Evolutionary conservation across 2,329 filamentous ascomycete species (phyloP), one percentile per base, ranked within the genome.

Genomic region (Colletotrichum filicis): DNA sequence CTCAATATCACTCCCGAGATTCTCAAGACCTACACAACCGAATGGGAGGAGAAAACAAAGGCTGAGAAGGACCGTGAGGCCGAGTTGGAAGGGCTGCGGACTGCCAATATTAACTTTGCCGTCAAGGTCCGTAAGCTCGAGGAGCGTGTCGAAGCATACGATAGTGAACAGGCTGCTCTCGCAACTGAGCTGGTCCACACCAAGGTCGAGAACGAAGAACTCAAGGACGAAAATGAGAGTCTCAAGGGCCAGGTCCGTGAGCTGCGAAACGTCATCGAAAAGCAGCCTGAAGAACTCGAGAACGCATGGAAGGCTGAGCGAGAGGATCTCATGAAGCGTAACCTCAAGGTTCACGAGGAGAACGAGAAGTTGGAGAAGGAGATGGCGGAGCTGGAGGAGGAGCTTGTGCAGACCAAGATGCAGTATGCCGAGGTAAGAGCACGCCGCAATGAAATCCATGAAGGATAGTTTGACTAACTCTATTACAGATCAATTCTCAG

Each of bases 41-140:
- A 99, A 80, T 99, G 95, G 95, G 95, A 97, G 80, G 96, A 98
- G 79, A 95, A 95, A 84, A 93, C 93, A 8, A 92, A 91, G n/a
- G 80, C 88, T 0, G 95, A 98, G 78, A 94, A 93, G 80, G 94
- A 95, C 73, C 91, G 94, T 2, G 95, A 98, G 80, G 87, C 89
- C 16, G 96, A 98, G 81, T 83, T 98, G 5, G 93, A 96, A 76
- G 86, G 88, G 11, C 87, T 98, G 74, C 92, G 91, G 76, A 85
- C 88, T 26, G 87, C 89, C 26, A 95, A 95, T 75, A 82, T 89
- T 12, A 90, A 88, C 56, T 89, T 97, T 35, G 88, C 92, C n/a
- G 82, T 92, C 49, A 92, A 94, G 77, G 90, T 98, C n/a, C 94
- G 95, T 66, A 90, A 91, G 71, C 87, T 99, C 0, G 97, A 99